Base-by-base conservation (phyloP, 2,329 filamentous ascomycete genomes). In the Penicillium expansum region DNA sequence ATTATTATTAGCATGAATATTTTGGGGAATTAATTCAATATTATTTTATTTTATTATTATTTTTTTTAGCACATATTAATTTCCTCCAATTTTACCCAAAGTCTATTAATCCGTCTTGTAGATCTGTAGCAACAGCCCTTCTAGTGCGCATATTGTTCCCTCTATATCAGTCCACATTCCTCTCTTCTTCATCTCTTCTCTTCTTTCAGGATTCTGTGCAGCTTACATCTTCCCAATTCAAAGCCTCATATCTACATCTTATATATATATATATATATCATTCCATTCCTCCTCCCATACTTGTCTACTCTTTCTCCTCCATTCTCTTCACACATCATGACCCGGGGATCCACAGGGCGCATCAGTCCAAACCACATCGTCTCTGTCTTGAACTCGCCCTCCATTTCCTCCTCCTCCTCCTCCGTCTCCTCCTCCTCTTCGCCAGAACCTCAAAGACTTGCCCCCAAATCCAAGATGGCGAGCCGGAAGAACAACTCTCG, bases 401-500 rank as follows among this genome's bases (percentile, higher is more conserved):
- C 50, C 20, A 41, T 48, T 18, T 58, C 65, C 56, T 64, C 64
- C 48, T 66, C 53, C 37, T 60, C 60, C 20, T 58, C 65, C 56
- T 64, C 64, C 48, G n/a, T n/a, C n/a, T n/a, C n/a, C 20, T 58
- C 65, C 56, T 64, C 64, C 48, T 66, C 53, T 39, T 60, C 60
- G 24, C 58, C 57, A 29, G 57, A 63, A 58, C 61, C 55, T 32
- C 52, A 55, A 30, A 55, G 42, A 18, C 47, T 42, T 20, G 27
- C 41, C 52, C 16, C 54, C 30, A 53, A 56, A n/a, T 56, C 60
- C 60, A 56, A 53, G 37, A 64, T 62, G 55, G 59, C 58, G 37
- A 58, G 59, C 55, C 62, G 61, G 38, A 63, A 68, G 57, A 67
- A 54, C 54, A 72, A 52, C 55, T 72, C 71, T 68, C 68, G 65